Evolutionary conservation across 192 early-diverging fungal species (phyloP), one percentile per base, ranked within the genome.

Genomic region (Pecoramyces ruminantium): DNA sequence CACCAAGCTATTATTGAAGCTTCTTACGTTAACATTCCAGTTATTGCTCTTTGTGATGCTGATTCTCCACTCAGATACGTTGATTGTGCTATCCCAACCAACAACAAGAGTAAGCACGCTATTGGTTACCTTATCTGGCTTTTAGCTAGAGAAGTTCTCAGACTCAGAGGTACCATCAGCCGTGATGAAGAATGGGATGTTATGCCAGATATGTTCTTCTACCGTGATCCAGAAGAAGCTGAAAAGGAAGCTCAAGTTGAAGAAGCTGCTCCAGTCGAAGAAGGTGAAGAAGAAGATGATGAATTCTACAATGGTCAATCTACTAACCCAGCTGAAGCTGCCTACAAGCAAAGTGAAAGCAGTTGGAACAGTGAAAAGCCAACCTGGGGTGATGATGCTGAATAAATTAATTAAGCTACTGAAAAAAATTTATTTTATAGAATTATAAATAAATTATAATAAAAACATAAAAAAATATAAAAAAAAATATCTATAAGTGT

Each of bases 191-290:
- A 91, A 81, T 99, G 98, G 98, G 89, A 95, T 81, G 89, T 99
- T 85, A 99, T 99, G 97, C 94, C 95, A 83, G 98, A 99, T 89
- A 96, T 99, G 98, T 99, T 98, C 98, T 98, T 99, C 94, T 99
- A 93, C 93, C 94, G 98, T 85, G 97, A 98, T 86, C 93, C 97
- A 83, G 95, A 94, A 85, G 98, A 99, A 86, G 42, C 38, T 34
- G 81, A 81, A 34, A 81, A 81, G 79, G 38, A 39, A 34, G 79
- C 81, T 29, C 51, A 67, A 67, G 51, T n/a, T 67, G 51, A 67
- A 67, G 25, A 67, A n/a, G 90, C 92, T 80, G 89, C 89, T 78
- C 90, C 86, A 78, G 89, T 86, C 80, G 85, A 86, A 83, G 86
- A 89, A 84, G 87, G 83, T n/a, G 83, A 27, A 27, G 51, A 25